Conservation (phyloP, 2,329 filamentous ascomycete genomes). For the Scolecobasidium constrictum region DNA sequence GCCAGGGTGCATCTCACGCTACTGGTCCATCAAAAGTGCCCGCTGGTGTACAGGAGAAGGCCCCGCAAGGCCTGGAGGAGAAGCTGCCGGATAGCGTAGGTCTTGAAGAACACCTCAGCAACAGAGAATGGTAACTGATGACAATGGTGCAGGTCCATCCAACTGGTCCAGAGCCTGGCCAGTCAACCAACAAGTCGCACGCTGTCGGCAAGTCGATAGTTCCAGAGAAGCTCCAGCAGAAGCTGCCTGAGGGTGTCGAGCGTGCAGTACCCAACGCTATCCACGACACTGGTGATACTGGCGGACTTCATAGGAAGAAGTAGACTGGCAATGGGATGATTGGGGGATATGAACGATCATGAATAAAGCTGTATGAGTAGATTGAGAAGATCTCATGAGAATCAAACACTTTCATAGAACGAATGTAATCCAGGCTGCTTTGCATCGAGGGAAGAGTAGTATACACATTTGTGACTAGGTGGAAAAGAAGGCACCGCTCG, state of each 20-base stretch:
- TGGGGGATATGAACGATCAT: too few relatives aligned
- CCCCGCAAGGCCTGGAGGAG: slow-evolving; percentile 27
- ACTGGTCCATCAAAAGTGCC: slow-evolving; percentile 29
- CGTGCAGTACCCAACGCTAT: slow-evolving; percentile 31
- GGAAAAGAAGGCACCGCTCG: too few relatives aligned
- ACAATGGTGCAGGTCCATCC: slow-evolving; percentile 22
- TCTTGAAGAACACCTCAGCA: background rate
- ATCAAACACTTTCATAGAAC: too few relatives aligned
- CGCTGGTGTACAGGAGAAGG: slow-evolving; percentile 26
- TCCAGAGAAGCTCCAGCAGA: slow-evolving; percentile 32
- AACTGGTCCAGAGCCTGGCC: slow-evolving; percentile 21
- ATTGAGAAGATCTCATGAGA: too few relatives aligned
- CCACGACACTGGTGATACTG: slow-evolving; percentile 27
- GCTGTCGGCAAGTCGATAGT: slow-evolving; percentile 29
- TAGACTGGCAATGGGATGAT: too few relatives aligned
- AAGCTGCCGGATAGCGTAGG: slow-evolving; percentile 22
- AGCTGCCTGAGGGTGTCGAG: slow-evolving; percentile 33
- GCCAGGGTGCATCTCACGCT: slow-evolving; percentile 32
- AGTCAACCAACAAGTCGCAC: slow-evolving; percentile 28
- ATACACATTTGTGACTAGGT: too few relatives aligned
- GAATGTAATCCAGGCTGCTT: too few relatives aligned
- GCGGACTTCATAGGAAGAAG: background rate
- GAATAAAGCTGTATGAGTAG: too few relatives aligned
- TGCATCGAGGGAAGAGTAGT: too few relatives aligned
- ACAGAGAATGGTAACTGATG: background rate